Conservation (phyloP, 1,284 basidiomycete species). For the Tetrapyrgos nigripes region DNA sequence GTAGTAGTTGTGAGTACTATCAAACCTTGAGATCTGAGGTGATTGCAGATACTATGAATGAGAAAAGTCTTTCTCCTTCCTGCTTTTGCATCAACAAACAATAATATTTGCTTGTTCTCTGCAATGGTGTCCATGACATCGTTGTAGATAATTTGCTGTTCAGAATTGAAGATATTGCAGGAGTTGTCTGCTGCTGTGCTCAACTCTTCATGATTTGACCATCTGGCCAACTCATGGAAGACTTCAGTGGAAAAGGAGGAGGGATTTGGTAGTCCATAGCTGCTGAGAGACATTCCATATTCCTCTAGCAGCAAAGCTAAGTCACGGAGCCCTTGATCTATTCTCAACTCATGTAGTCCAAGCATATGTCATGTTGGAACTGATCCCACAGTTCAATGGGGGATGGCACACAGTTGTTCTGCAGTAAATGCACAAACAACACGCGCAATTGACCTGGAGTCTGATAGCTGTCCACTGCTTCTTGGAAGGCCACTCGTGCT, state of each 20-base stretch:
- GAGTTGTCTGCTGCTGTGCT: no score
- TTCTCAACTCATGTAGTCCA: slow-evolving; percentile 35
- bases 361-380: slow-evolving; percentile 27
- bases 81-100: slow-evolving; percentile 46
- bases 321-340: neutral
- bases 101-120: slow-evolving; percentile 21
- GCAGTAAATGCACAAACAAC: no score
- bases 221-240: no score
- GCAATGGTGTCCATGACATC: slow-evolving; percentile 30
- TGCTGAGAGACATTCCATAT: no score
- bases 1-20: slow-evolving; percentile 44
- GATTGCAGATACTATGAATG: slow-evolving; percentile 39
- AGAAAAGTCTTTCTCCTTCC: slow-evolving; percentile 48
- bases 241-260: no score
- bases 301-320: no score
- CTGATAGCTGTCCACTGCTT: slow-evolving; percentile 39
- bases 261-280: no score
- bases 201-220: no score
- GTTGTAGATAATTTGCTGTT: slow-evolving; percentile 35
- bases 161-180: slow-evolving; percentile 27
- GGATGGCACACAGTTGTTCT: slow-evolving; percentile 31
- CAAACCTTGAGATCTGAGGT: slow-evolving; percentile 29
- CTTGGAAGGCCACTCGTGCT: slow-evolving; percentile 34
- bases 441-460: no score
- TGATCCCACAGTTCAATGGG: slow-evolving; percentile 26